Percentiles rank a stretch among this genome's conserved stretches.
Evolutionary conservation across 371 early-diverging fungal species (phyloP).

Genomic region (Fennellomyces sp.): DNA sequence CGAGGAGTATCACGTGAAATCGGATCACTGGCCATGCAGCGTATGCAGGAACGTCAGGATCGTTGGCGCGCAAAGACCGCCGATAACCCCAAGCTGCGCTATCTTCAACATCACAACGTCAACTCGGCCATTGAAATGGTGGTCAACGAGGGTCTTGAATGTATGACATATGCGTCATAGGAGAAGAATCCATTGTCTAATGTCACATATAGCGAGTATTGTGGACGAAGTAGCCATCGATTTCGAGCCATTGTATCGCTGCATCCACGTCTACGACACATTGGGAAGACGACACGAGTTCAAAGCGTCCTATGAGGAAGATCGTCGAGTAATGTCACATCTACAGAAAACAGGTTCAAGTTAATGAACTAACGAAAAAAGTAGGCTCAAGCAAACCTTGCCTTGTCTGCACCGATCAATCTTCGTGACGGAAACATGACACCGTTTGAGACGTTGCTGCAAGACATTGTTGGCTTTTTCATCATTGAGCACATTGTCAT

Average conservation of each 20-base stretch:
- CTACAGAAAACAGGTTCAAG: neutral
- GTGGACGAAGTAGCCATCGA: constrained; percentile 81
- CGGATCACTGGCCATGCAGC: constrained; percentile 83
- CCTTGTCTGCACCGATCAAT: constrained; percentile 65
- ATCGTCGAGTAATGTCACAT: constrained; percentile 64
- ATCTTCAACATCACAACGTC: constrained; percentile 65
- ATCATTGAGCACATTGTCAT: constrained; percentile 91
- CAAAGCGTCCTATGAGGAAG: constrained; percentile 88
- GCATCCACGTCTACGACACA: constrained; percentile 93
- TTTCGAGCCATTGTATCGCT: constrained; percentile 93
- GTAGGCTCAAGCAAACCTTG: constrained; percentile 78
- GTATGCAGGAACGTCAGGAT: constrained; percentile 72
- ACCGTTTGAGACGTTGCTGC: constrained; percentile 75
- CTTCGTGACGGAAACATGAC: constrained; percentile 66
- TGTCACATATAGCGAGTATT: constrained; percentile 54
- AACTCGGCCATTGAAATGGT: constrained; percentile 88
- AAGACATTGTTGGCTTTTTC: constrained; percentile 95
- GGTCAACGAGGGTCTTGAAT: constrained; percentile 84
- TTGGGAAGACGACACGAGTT: constrained; percentile 87
- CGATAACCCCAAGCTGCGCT: constrained; percentile 58
- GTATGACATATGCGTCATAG: constrained; percentile 37
- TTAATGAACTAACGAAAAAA: neutral
- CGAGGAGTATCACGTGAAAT: constrained; percentile 85
- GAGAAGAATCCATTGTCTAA: neutral
- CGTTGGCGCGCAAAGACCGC: constrained; percentile 60